phyloP scores from a whole-genome alignment of 2,329 filamentous ascomycete genomes.

The Catunica adiposa region DNA sequence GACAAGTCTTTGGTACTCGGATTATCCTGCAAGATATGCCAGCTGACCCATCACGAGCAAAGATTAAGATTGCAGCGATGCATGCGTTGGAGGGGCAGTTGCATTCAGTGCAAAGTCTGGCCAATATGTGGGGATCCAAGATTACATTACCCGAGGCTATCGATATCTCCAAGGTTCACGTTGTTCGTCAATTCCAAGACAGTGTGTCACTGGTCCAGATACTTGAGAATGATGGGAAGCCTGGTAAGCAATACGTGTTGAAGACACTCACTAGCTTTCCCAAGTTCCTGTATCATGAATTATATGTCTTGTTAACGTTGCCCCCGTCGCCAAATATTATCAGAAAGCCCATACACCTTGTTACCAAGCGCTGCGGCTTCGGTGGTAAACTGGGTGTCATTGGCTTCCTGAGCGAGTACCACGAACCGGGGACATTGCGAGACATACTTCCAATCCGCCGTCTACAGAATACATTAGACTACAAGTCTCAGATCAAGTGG shows the following conservation, averaged over 20 bases:
- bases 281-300: conserved; percentile 46
- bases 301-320: conserved; percentile 37
- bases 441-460: conserved; percentile 36
- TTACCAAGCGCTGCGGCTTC: conserved; percentile 39
- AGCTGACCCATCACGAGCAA: conserved; percentile 29
- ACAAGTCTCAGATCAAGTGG: conserved; percentile 35
- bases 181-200: conserved; percentile 39
- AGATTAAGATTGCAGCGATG: conserved; percentile 31
- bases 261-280: conserved; percentile 41
- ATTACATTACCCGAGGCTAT: conserved; percentile 29
- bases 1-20: conserved; percentile 39
- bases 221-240: conserved; percentile 10
- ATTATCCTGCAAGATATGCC: conserved; percentile 38
- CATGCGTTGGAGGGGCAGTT: conserved; percentile 38
- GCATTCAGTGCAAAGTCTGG: conserved; percentile 27
- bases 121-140: conserved; percentile 27
- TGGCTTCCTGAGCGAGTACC: conserved; percentile 40
- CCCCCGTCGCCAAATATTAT: conserved; percentile 31
- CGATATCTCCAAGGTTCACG: conserved; percentile 33
- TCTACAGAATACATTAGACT: conserved; percentile 27
- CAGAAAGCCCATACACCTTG: conserved; percentile 32
- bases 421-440: conserved; percentile 36
- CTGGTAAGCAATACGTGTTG: conserved; percentile 31
- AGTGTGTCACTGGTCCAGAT: conserved; percentile 39
- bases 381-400: conserved; percentile 38